phyloP scores from a whole-genome alignment of 2,329 filamentous ascomycete species.

The Epichloe bromicola region DNA sequence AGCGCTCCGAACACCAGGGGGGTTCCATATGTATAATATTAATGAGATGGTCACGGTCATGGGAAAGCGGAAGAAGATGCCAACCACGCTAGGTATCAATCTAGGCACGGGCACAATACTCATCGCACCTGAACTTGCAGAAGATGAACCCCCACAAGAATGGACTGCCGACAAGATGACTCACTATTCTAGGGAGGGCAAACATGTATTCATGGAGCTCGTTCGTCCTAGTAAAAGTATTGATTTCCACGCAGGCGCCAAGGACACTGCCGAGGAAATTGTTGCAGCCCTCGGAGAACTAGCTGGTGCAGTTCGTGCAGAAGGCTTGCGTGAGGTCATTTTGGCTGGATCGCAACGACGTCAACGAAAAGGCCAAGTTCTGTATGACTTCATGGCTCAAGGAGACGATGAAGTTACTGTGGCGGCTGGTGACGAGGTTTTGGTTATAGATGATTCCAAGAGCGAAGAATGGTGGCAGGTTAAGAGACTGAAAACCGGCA shows the following conservation, averaged over 20 bases:
- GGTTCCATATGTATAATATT: slow-evolving; percentile 91
- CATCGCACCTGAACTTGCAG: slow-evolving; percentile 73
- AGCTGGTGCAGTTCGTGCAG: slow-evolving; percentile 72
- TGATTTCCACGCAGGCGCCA: slow-evolving; percentile 93
- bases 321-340: slow-evolving; percentile 73
- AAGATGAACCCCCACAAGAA: slow-evolving; percentile 75
- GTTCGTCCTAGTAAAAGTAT: slow-evolving; percentile 86
- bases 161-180: slow-evolving; percentile 92
- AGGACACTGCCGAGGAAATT: slow-evolving; percentile 93
- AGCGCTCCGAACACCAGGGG: slow-evolving; percentile 51
- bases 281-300: slow-evolving; percentile 79
- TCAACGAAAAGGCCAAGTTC: slow-evolving; percentile 71
- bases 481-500: slow-evolving; percentile 75
- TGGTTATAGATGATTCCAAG: slow-evolving; percentile 77
- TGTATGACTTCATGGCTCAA: slow-evolving; percentile 95
- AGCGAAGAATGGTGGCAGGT: slow-evolving; percentile 99
- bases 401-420: slow-evolving; percentile 95
- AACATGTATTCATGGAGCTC: slow-evolving; percentile 92
- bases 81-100: slow-evolving; percentile 92
- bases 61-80: slow-evolving; percentile 97
- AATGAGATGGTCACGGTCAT: slow-evolving; percentile 96
- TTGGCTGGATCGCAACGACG: slow-evolving; percentile 57
- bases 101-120: slow-evolving; percentile 77
- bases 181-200: slow-evolving; percentile 96
- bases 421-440: slow-evolving; percentile 75